phyloP scores from a whole-genome alignment of 169 alveolate species.

The Plasmodium relictum region DNA sequence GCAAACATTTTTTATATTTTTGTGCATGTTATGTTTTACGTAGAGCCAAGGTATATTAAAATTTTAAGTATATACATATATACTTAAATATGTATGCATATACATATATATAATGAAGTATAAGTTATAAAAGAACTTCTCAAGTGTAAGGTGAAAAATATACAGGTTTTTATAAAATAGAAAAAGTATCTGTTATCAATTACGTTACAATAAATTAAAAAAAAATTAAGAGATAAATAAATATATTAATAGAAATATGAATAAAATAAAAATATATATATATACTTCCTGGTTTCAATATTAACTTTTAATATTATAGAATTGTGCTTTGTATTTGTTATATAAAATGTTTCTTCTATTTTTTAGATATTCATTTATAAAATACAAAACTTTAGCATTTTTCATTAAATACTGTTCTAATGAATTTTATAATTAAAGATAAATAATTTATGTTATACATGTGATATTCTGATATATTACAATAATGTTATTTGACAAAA shows the following conservation, averaged over 20 bases:
- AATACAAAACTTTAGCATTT: constrained; percentile 17
- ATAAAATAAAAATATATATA: background rate
- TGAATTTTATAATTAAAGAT: too few relatives aligned
- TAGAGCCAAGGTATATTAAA: constrained; percentile 26
- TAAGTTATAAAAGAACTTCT: background rate
- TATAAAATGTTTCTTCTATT: background rate
- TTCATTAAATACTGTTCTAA: background rate
- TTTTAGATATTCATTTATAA: constrained; percentile 2
- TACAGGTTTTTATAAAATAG: background rate
- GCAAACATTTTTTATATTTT: constrained; percentile 2
- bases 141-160: background rate
- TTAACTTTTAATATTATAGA: background rate
- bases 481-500: constrained; percentile 45
- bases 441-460: background rate
- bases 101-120: background rate
- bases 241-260: background rate
- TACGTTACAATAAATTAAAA: background rate
- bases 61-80: background rate
- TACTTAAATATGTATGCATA: background rate
- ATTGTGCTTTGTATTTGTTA: background rate
- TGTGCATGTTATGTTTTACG: constrained; percentile 24
- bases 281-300: background rate
- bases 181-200: background rate
- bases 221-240: background rate
- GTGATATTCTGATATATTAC: constrained; percentile 5